phyloP scores from a whole-genome alignment of 2,329 filamentous ascomycete genomes.

The Xylariaceae sp. region DNA sequence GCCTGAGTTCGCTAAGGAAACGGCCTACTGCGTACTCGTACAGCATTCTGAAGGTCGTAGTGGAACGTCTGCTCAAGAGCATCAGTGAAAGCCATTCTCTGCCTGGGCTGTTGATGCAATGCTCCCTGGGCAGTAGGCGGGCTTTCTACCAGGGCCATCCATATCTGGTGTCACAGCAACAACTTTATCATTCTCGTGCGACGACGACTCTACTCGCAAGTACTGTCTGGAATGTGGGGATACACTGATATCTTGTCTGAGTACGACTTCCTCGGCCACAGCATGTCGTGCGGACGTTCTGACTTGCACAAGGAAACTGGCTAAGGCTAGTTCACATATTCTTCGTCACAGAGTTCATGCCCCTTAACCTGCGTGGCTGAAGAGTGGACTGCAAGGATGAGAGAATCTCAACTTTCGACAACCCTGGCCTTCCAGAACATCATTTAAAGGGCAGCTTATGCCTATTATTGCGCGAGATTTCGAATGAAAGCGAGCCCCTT shows the following conservation, averaged over 20 bases:
- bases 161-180: background rate
- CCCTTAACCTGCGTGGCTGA: background rate
- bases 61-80: background rate
- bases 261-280: background rate
- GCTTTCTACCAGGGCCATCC: background rate
- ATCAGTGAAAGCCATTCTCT: background rate
- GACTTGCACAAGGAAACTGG: background rate
- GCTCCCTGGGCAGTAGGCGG: background rate
- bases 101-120: background rate
- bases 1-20: too few species aligned
- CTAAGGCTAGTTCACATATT: background rate
- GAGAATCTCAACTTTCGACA: background rate
- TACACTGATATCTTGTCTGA: background rate
- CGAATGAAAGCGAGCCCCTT: too few species aligned
- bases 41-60: background rate
- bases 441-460: too few species aligned
- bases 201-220: background rate
- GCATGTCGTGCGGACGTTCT: background rate
- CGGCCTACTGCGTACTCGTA: too few species aligned
- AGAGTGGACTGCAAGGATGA: background rate
- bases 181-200: background rate
- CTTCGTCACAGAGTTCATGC: background rate
- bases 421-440: too few species aligned
- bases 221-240: background rate
- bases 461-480: too few species aligned